Evolutionary conservation across 768 basidiomycete genomes (phyloP), one percentile per base, ranked within the genome.

Genomic region (Paxillus ammoniavirescens): DNA sequence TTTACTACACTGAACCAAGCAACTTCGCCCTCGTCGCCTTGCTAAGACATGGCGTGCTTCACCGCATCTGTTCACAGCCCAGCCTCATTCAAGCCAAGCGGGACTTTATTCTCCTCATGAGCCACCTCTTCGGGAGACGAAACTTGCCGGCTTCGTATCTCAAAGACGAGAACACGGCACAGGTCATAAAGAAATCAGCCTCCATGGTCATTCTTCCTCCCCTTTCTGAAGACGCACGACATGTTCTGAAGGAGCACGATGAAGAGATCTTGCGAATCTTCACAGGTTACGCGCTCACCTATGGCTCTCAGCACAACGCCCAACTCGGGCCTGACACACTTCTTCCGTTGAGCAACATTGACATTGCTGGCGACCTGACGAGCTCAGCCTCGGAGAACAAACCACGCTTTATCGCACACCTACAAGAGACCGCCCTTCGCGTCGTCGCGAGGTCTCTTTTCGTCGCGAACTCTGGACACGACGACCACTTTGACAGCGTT

Each of bases 1-100:
- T 84, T 30, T 83, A 83, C 44, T 83, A 85, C 60, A 80, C 81
- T 1, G 86, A 89, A 64, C 87, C 87, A 1, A 81, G 78, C 69
- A 89, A 88, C 66, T 74, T 89, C 37, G 86, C 87, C 0, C 67
- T 89, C 2, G 79, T 85, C 10, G 63, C 75, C 1, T 73, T 89
- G 14, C 67, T 89, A 41, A 79, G 79, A 35, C 70, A 70, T 4
- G 87, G 86, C 8, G 75, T 81, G 45, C 50, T 89, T 9, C 87
- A 88, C 63, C 57, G 69, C 0, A 77, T 89, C 31, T 84, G 84
- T 65, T 58, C 61, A 15, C 74, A 81, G 48, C 17, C 60, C 8
- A 71, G 68, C 41, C 21, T 63, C 12, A 62, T 75, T 42, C 53
- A 68, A 4, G 83, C 83, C 1, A 77, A 81, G 55, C 69, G 66